phyloP scores from a whole-genome alignment of 257 asterid species.

The Rubia yunnanensis region DNA sequence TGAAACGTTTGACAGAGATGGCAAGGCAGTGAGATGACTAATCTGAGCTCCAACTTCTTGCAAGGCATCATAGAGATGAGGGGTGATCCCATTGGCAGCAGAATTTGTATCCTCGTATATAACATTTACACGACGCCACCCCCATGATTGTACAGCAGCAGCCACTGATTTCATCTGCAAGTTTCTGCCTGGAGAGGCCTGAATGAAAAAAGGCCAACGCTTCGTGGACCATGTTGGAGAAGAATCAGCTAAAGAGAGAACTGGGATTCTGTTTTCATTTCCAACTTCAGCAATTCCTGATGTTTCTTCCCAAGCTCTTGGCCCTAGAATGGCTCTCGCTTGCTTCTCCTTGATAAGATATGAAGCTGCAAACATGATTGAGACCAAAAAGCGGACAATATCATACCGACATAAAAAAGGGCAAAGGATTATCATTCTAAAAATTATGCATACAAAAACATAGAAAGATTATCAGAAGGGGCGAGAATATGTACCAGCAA shows the following conservation, averaged over 20 bases:
- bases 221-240: constrained; percentile 22
- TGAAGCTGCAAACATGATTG: constrained; percentile 18
- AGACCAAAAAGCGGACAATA: too few species aligned
- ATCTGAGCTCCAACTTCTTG: constrained; percentile 18
- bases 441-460: not conserved
- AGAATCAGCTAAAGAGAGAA: constrained; percentile 26
- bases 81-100: constrained; percentile 15
- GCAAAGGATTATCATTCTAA: not conserved
- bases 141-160: constrained; percentile 16
- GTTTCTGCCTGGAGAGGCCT: constrained; percentile 23
- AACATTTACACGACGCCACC: constrained; percentile 30
- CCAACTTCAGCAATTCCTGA: constrained; percentile 29
- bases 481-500: constrained; percentile 22
- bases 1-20: constrained; percentile 7
- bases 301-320: constrained; percentile 39
- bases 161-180: constrained; percentile 27
- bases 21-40: constrained; percentile 17
- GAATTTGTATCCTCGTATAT: constrained; percentile 33
- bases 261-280: constrained; percentile 9
- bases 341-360: constrained; percentile 20
- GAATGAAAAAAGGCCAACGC: constrained; percentile 29
- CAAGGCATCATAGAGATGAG: constrained; percentile 24
- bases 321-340: constrained; percentile 27
- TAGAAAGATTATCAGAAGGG: not conserved
- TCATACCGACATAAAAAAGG: not conserved